Evolutionary conservation across 106 monocot species (phyloP).

Genomic region (Dendrobium huoshanense): DNA sequence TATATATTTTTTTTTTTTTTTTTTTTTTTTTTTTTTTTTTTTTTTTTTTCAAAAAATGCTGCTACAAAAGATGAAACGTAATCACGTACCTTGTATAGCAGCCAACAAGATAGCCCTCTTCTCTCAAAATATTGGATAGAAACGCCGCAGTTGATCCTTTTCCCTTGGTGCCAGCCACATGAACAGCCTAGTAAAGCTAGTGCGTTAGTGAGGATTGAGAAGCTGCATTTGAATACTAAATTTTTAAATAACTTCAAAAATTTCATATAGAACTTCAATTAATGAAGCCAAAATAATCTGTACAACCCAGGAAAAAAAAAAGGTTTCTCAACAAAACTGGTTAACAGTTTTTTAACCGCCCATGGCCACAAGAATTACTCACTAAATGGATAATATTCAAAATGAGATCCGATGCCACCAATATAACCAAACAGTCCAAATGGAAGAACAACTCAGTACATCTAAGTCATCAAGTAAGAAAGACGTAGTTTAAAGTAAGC

Average conservation of each 20-base stretch:
- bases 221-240: background rate
- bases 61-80: background rate
- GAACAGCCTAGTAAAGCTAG: conserved; percentile 54
- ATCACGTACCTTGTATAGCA: conserved; percentile 77
- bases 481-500: background rate
- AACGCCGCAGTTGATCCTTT: conserved; percentile 94
- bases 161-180: conserved; percentile 94
- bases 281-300: too few species aligned
- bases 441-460: too few species aligned
- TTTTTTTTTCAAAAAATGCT: background rate
- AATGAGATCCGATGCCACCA: too few species aligned
- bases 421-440: too few species aligned
- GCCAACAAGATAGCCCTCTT: conserved; percentile 77
- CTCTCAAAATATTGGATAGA: conserved; percentile 75
- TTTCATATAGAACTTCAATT: background rate
- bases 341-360: too few species aligned
- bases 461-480: background rate
- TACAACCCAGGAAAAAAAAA: too few species aligned
- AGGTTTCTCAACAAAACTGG: too few species aligned
- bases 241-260: background rate
- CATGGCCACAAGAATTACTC: too few species aligned
- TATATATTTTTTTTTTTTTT: too few species aligned
- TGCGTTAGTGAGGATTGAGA: background rate
- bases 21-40: too few species aligned
- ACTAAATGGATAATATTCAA: too few species aligned